Evolutionary conservation across 805 yeast genomes (phyloP), one percentile per base, ranked within the genome.

Genomic region (Tetrapisispora pingtungensis): DNA sequence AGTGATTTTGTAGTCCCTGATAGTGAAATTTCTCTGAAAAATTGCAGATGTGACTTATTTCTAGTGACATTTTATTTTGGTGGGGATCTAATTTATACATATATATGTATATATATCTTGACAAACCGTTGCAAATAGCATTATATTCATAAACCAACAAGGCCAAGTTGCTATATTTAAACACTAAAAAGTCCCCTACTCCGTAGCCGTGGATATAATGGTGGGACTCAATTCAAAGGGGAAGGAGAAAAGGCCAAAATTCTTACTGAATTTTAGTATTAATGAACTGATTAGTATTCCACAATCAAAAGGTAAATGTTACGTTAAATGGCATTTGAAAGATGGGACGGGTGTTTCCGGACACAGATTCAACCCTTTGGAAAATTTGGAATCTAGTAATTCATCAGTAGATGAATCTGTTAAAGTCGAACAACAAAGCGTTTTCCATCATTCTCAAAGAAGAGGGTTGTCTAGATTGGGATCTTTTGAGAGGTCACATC

Each of bases 281-380:
- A 73, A 75, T 45, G 94, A 85, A 50, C 67, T 90, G 41, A 73
- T 81, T 15, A 89, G 88, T 56, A 75, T 90, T 24, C 97, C 97
- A 1, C 89, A 84, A 51, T 70, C 81, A 1, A 68, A 78, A 3
- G 95, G 95, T 0, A 58, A 68, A 33, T 78, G 90, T 52, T 78
- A 63, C 50, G 75, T 87, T 18, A 78, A 80, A 46, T 74, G 89
- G 74, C 69, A 68, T 40, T 66, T 84, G 13, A 69, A 71, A 43
- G 87, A 82, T 37, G 59, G 63, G 12, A 59, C 62, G 2, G 66
- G 66, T 8, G 52, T 56, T 0, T 54, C 64, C 1, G 41, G 44
- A 10, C 45, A 42, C 30, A 22, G 35, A 24, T 32, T 42, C 26
- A 28, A 37, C 27, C 33, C 40, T 15, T 28, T 37, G 26, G 40